These are phyloP conservation scores for Talaromyces sp. DNA, from an alignment of 2,329 filamentous ascomycete species.

Conservation along the genomic window DNA sequence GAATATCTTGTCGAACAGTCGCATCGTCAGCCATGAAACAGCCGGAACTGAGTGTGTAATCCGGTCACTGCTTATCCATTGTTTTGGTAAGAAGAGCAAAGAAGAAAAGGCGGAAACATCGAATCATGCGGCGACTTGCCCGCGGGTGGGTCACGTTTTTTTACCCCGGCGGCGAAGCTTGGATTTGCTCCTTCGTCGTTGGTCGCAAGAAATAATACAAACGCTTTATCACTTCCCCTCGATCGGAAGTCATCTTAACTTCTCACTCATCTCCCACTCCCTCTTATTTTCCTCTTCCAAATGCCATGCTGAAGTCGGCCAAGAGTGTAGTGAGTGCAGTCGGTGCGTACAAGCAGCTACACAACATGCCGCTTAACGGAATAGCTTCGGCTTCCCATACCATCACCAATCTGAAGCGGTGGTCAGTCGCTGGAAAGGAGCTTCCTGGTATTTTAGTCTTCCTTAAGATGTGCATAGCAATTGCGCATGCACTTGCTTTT, in stretches of 20 bases:
- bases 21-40: constrained; percentile 38
- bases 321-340: constrained; percentile 34
- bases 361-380: constrained; percentile 30
- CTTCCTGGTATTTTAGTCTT: constrained; percentile 56
- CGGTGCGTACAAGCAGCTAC: constrained; percentile 15
- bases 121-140: constrained; percentile 6
- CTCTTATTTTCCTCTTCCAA: not conserved
- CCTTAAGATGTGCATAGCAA: no score
- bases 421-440: constrained; percentile 73
- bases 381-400: constrained; percentile 47
- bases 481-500: constrained; percentile 21
- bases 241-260: not conserved
- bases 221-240: not conserved
- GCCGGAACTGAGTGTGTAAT: not conserved
- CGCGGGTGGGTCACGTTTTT: constrained; percentile 12
- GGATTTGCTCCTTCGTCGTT: constrained; percentile 4
- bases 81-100: not conserved
- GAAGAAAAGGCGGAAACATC: not conserved
- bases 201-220: not conserved
- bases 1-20: constrained; percentile 42
- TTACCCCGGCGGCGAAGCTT: constrained; percentile 9
- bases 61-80: constrained; percentile 15
- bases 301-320: constrained; percentile 34
- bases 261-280: not conserved
- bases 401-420: constrained; percentile 72